A percentile compares a stretch with the other conserved stretches of the same genome.
phyloP scores from a whole-genome alignment of 2,329 filamentous ascomycete genomes.

The Cercospora sp. region DNA sequence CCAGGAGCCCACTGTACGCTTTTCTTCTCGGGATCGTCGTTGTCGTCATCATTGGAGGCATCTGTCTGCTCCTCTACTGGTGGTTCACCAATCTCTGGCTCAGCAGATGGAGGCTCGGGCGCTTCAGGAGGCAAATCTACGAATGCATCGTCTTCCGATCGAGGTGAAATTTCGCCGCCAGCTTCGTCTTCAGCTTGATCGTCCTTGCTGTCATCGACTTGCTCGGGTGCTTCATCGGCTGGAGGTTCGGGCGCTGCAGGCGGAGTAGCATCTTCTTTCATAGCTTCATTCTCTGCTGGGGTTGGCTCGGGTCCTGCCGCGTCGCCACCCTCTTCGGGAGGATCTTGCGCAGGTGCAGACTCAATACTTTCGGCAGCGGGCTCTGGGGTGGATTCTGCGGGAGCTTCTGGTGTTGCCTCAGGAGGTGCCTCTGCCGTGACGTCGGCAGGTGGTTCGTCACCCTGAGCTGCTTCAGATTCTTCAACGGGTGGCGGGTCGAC shows the following conservation, averaged over 20 bases:
- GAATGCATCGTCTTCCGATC: not conserved
- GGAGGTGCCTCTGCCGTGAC: not conserved
- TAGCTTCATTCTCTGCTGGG: not conserved
- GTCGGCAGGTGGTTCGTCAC: not conserved
- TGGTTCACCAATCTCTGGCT: not conserved
- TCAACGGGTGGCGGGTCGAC: not conserved
- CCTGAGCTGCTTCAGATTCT: not conserved
- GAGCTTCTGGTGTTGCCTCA: not conserved
- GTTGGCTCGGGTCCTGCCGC: not conserved
- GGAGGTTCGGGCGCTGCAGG: slow-evolving; percentile 1
- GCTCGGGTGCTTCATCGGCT: not conserved
- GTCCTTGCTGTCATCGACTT: not conserved
- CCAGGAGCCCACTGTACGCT: slow-evolving; percentile 35
- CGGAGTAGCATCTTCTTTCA: not conserved
- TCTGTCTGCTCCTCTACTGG: not conserved
- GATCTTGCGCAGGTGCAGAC: not conserved
- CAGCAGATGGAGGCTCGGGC: slow-evolving; percentile 8
- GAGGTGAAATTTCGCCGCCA: not conserved
- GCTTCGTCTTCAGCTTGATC: not conserved
- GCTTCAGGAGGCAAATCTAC: slow-evolving; percentile 14
- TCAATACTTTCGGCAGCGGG: not conserved
- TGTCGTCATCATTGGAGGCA: slow-evolving; percentile 14
- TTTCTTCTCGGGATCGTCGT: slow-evolving; percentile 30
- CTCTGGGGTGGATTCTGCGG: not conserved
- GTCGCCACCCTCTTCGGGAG: not conserved